Conservation (phyloP, 106 monocot genomes). For the Acorus gramineus region DNA sequence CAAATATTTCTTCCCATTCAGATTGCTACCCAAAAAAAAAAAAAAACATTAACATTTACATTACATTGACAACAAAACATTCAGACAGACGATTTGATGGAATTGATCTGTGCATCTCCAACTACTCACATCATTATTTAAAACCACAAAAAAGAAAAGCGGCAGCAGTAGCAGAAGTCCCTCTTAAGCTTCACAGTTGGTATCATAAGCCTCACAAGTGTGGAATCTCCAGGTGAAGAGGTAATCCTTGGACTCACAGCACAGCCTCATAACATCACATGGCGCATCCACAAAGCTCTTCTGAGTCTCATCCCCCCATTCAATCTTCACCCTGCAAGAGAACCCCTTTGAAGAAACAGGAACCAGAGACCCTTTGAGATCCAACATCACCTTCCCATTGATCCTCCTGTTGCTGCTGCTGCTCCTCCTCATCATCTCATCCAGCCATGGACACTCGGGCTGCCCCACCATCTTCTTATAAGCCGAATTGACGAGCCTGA, state of each 20-base stretch:
- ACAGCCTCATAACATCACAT: conserved; percentile 52
- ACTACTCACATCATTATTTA: too few species aligned
- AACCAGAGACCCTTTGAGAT: conserved; percentile 23
- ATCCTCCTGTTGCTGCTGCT: conserved; percentile 30
- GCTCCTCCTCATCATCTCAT: conserved; percentile 11
- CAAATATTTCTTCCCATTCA: too few species aligned
- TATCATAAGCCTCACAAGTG: neutral
- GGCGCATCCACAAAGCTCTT: conserved; percentile 38
- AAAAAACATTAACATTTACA: too few species aligned
- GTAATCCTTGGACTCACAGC: conserved; percentile 55
- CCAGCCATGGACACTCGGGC: conserved; percentile 63
- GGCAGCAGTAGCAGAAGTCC: too few species aligned
- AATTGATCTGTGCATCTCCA: too few species aligned
- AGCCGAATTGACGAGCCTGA: conserved; percentile 56
- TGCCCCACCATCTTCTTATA: conserved; percentile 52
- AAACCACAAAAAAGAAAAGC: too few species aligned
- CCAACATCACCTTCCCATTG: conserved; percentile 48
- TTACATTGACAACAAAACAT: too few species aligned
- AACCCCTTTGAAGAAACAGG: conserved; percentile 27
- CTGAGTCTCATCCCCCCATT: conserved; percentile 58
- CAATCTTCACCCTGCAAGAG: conserved; percentile 64
- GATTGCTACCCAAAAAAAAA: too few species aligned
- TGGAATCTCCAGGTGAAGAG: conserved; percentile 47
- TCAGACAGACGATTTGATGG: too few species aligned
- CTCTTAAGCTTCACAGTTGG: too few species aligned